These are phyloP conservation scores for Cylindricascospora bacillispora DNA, from an alignment of 1,139 yeast species.

Conservation along the genomic window DNA sequence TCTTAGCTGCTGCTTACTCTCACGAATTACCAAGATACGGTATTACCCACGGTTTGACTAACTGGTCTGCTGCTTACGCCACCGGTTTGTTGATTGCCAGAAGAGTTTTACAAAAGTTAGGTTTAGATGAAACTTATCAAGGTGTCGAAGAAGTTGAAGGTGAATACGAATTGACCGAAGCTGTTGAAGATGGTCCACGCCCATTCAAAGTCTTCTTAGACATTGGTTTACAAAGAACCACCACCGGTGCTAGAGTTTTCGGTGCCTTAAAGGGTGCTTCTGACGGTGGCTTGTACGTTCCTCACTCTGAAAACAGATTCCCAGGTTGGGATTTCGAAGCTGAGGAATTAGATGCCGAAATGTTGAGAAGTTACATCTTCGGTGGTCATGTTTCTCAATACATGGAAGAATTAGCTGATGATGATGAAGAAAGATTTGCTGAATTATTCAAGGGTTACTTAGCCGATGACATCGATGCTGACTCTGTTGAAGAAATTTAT, in stretches of 20 bases:
- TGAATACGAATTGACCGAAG: constrained; percentile 96
- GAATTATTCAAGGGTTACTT: constrained; percentile 93
- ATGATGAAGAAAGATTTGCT: constrained; percentile 99
- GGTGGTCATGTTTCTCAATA: constrained; percentile 99
- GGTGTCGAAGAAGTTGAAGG: constrained; percentile 99
- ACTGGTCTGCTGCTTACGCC: constrained; percentile 99
- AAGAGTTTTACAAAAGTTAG: constrained; percentile 97
- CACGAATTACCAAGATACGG: constrained; percentile 99
- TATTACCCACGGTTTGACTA: constrained; percentile 96
- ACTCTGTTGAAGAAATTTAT: constrained; percentile 92
- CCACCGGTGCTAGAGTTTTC: constrained; percentile 99
- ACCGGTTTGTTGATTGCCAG: constrained; percentile 98
- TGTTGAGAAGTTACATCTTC: constrained; percentile 97
- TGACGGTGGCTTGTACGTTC: constrained; percentile 99
- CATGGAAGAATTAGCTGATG: constrained; percentile 99
- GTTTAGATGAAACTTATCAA: constrained; percentile 92
- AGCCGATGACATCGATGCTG: constrained; percentile 96
- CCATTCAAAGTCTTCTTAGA: constrained; percentile 99
- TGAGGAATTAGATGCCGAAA: constrained; percentile 96
- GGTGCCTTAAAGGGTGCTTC: constrained; percentile 99
- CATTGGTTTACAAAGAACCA: constrained; percentile 99
- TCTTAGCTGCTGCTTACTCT: constrained; percentile 95
- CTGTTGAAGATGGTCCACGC: constrained; percentile 98
- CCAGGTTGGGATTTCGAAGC: constrained; percentile 99
- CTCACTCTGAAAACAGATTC: constrained; percentile 99